Conservation (phyloP, 345 rosid species). For the Turritis glabra region DNA sequence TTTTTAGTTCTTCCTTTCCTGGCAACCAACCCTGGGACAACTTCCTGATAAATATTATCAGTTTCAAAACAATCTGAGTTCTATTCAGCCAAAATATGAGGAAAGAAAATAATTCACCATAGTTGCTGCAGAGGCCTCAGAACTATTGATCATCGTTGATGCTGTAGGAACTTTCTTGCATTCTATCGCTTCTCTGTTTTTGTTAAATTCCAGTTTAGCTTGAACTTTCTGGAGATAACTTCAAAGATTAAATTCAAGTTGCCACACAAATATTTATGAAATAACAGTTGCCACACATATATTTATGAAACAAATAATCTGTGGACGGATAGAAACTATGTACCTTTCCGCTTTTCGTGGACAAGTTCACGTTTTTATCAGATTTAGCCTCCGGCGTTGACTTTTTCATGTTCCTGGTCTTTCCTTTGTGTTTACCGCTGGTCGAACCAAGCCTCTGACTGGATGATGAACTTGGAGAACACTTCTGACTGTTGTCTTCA, state of each 20-base stretch:
- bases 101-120: slow-evolving; percentile 43
- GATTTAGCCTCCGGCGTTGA: slow-evolving; percentile 40
- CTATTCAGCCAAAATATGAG: slow-evolving; percentile 24
- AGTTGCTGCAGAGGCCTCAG: slow-evolving; percentile 42
- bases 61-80: slow-evolving; percentile 42
- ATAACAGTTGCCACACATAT: slow-evolving; percentile 22
- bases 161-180: slow-evolving; percentile 43
- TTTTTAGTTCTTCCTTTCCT: slow-evolving; percentile 52
- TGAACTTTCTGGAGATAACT: slow-evolving; percentile 31
- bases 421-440: slow-evolving; percentile 63
- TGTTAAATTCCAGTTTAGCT: slow-evolving; percentile 22
- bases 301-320: slow-evolving; percentile 16
- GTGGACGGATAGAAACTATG: not conserved
- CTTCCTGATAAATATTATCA: slow-evolving; percentile 65
- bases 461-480: slow-evolving; percentile 51
- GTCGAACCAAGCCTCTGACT: slow-evolving; percentile 52
- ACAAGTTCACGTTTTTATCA: slow-evolving; percentile 30
- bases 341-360: slow-evolving; percentile 55
- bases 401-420: slow-evolving; percentile 49
- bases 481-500: slow-evolving; percentile 51
- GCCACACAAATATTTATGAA: slow-evolving; percentile 15
- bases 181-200: slow-evolving; percentile 42
- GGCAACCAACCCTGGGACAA: slow-evolving; percentile 47
- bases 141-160: slow-evolving; percentile 40
- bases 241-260: slow-evolving; percentile 25